Base-by-base conservation (phyloP, 2,329 filamentous ascomycete genomes). In the Apiospora hydei region DNA sequence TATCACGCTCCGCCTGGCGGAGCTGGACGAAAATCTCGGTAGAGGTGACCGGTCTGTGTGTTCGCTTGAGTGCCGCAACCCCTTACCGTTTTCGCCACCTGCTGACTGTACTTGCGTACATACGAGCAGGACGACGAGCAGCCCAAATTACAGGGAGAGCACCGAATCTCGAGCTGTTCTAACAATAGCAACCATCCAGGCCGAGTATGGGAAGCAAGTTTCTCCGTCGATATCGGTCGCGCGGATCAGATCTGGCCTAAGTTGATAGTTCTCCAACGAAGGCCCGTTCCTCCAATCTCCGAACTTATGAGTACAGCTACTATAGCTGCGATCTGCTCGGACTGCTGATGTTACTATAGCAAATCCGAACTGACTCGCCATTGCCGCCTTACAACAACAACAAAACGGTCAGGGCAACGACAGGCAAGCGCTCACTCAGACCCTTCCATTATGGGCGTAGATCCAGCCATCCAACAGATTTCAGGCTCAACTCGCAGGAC, bases 1-100 rank as follows among this genome's bases (percentile, higher is more conserved):
- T 41, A 64, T 64, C 57, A 64, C 57, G 18, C 57, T 64, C 34
- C 57, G 57, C 57, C 57, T 41, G 34, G 34, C 57, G 57, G 57
- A 34, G 41, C 57, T 41, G 57, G 41, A 64, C 24, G 57, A 41
- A 41, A 41, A 64, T 64, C 34, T 64, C 57, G 57, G 57, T 24
- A 64, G 10, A 24, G 7, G 21, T 41, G 57, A 14, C 30, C 57
- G 34, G 57, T 64, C 57, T 64, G 57, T 41, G 57, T 38, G 34
- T 61, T 16, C 18, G 18, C 1, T 4, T 16, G 26, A 34, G 10
- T 41, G 30, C 30, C 57, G 30, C 21, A 30, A 21, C 8, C 41
- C 34, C 34, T 41, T 61, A 38, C 30, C 53, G 30, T 38, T 38
- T 21, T 21, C 53, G 21, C 21, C 18, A n/a, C 46, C 18, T 38